Evolutionary conservation across 768 basidiomycete genomes (phyloP).

Genomic region (Xerocomus brunneocitrinus): DNA sequence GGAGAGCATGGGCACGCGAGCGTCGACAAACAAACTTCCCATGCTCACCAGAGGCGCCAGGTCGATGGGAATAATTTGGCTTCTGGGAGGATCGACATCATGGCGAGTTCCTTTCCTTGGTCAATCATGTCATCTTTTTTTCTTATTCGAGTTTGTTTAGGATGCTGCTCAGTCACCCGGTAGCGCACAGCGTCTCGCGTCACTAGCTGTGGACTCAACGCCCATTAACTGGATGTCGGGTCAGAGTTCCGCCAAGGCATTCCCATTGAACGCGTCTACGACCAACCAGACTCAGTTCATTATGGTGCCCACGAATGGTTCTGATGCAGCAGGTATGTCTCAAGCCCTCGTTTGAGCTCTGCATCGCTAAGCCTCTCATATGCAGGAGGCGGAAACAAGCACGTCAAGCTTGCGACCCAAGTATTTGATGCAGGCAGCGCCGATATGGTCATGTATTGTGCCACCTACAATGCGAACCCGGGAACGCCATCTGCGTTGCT

Average conservation of each 20-base stretch:
- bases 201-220: constrained; percentile 17
- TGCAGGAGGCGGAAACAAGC: constrained; percentile 13
- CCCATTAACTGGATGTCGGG: constrained; percentile 29
- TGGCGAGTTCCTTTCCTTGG: constrained; percentile 33
- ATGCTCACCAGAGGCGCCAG: constrained; percentile 7
- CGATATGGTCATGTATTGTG: constrained; percentile 45
- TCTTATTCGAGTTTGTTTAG: background rate
- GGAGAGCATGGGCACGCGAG: background rate
- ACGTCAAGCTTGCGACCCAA: constrained; percentile 42
- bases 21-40: background rate
- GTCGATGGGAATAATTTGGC: constrained; percentile 22
- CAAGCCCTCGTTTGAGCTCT: background rate
- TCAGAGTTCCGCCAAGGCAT: constrained; percentile 25
- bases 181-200: constrained; percentile 17
- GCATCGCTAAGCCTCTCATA: constrained; percentile 2
- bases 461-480: constrained; percentile 57
- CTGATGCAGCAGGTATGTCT: constrained; percentile 12
- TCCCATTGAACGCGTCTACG: constrained; percentile 47
- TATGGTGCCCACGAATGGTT: constrained; percentile 29
- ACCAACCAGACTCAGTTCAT: constrained; percentile 42
- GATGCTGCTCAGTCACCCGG: constrained; percentile 1
- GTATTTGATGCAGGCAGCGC: constrained; percentile 39
- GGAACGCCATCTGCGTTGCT: constrained; percentile 45
- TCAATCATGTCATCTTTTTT: constrained; percentile 6
- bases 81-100: constrained; percentile 45